Evolutionary conservation across 352 stramenopile species (phyloP), one percentile per base, ranked within the genome.

Genomic region (Phytophthora syringae): DNA sequence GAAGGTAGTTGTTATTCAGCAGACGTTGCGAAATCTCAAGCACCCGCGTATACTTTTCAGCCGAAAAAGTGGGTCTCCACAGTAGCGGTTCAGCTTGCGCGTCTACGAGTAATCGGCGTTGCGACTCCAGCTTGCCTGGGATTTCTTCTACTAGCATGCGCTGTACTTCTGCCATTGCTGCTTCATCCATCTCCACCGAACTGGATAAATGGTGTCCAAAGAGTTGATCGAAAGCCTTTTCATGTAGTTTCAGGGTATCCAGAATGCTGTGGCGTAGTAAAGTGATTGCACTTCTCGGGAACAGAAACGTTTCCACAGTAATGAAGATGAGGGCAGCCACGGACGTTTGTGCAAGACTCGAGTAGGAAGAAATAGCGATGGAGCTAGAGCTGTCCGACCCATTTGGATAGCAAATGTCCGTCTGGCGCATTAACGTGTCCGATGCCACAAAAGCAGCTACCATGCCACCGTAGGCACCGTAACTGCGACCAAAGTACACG

Each of bases 1-100:
- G 60, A 37, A 93, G 42, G 24, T 90, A 88, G 65, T 89, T 92
- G 77, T 88, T 91, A 75, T 88, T 93, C 27, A 93, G 67, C n/a
- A 93, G 57, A 0, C 83, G 83, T 25, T 85, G 70, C 22, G 76
- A 90, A 36, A 67, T 77, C 10, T 92, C 73, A 5, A 94, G 60
- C 12, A 94, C 79, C 0, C 59, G 56, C 42, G 82, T 71, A 59
- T 92, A 92, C 61, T 94, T 94, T 34, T 84, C 58, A 28, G 67
- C 64, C 11, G 86, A 94, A 43, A 94, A 94, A 10, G 52, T 40
- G 2, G 82, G 86, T 16, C 79, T 74, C 86, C 86, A 94, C 34
- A 94, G 43, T 22, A 76, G 59, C 3, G 83, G 86, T 42, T 94
- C 86, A 7, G 56, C 72, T 42, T 77, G 77, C 1, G 83, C 82